Evolutionary conservation across 1,284 basidiomycete species (phyloP).

Genomic region (Irpex sp.): DNA sequence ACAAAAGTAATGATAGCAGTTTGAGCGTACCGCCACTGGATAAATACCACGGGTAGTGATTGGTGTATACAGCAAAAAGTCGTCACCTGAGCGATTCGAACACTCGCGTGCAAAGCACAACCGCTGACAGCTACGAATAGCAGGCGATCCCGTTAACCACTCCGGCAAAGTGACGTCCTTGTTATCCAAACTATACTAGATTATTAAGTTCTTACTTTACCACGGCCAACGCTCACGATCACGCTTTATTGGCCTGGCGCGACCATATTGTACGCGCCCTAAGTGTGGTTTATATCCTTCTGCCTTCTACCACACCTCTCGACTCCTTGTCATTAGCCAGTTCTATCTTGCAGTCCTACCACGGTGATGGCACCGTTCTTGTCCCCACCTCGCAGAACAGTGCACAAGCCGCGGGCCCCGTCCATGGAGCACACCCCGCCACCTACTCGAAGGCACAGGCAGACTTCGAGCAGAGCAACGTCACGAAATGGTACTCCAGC

Average conservation of each 20-base stretch:
- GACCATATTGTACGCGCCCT: too few species aligned
- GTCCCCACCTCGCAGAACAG: constrained; percentile 28
- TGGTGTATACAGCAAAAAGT: too few species aligned
- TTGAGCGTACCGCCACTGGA: too few species aligned
- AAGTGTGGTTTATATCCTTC: too few species aligned
- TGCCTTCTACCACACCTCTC: not conserved
- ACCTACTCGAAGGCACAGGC: constrained; percentile 19
- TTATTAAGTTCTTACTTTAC: too few species aligned
- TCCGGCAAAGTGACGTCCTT: constrained; percentile 77
- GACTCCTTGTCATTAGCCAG: not conserved
- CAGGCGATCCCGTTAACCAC: constrained; percentile 93
- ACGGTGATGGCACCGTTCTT: constrained; percentile 14
- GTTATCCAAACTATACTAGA: too few species aligned
- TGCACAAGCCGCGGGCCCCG: constrained; percentile 16
- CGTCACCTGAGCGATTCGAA: constrained; percentile 89
- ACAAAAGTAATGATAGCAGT: too few species aligned
- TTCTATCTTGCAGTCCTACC: not conserved
- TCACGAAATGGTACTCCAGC: constrained; percentile 5
- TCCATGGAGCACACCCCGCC: constrained; percentile 23
- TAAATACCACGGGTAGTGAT: too few species aligned
- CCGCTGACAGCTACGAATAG: constrained; percentile 56
- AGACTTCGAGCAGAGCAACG: constrained; percentile 9
- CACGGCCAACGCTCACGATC: too few species aligned
- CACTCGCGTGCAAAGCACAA: constrained; percentile 70
- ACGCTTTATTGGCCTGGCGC: too few species aligned